Conservation (phyloP, 768 basidiomycete species). For the Termitomyces sp. region DNA sequence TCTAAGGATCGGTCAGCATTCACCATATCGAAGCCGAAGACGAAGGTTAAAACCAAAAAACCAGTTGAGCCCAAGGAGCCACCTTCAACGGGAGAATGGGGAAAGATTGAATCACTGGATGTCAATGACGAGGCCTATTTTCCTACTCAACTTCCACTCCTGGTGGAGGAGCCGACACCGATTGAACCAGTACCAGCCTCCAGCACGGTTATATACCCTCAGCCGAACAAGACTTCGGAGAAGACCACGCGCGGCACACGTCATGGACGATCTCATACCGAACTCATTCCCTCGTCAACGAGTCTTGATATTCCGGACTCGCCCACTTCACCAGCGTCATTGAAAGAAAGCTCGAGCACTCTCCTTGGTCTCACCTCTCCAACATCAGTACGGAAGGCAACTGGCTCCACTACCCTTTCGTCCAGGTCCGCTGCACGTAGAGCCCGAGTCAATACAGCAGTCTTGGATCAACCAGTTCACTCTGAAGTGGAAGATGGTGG, state of each 20-base stretch:
- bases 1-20: slow-evolving; percentile 28
- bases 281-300: slow-evolving; percentile 27
- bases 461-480: slow-evolving; percentile 49
- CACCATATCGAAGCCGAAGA: slow-evolving; percentile 15
- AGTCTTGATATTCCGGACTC: slow-evolving; percentile 12
- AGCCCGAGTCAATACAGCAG: slow-evolving; percentile 54
- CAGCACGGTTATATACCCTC: neutral
- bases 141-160: neutral
- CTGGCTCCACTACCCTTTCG: slow-evolving; percentile 27
- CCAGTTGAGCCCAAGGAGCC: slow-evolving; percentile 6
- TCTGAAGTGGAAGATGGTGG: slow-evolving; percentile 19
- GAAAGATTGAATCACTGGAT: slow-evolving; percentile 15
- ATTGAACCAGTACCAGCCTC: slow-evolving; percentile 1
- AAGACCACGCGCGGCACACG: slow-evolving; percentile 26
- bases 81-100: slow-evolving; percentile 12
- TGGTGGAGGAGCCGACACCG: slow-evolving; percentile 8
- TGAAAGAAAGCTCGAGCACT: slow-evolving; percentile 4
- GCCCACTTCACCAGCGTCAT: slow-evolving; percentile 4
- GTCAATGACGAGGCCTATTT: neutral
- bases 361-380: slow-evolving; percentile 6
- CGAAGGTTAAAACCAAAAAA: slow-evolving; percentile 19
- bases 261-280: slow-evolving; percentile 49
- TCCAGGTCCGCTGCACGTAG: slow-evolving; percentile 41
- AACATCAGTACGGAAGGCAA: slow-evolving; percentile 8
- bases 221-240: neutral